Conservation (phyloP, 2,329 filamentous ascomycete species). For the Colletotrichum sp. region DNA sequence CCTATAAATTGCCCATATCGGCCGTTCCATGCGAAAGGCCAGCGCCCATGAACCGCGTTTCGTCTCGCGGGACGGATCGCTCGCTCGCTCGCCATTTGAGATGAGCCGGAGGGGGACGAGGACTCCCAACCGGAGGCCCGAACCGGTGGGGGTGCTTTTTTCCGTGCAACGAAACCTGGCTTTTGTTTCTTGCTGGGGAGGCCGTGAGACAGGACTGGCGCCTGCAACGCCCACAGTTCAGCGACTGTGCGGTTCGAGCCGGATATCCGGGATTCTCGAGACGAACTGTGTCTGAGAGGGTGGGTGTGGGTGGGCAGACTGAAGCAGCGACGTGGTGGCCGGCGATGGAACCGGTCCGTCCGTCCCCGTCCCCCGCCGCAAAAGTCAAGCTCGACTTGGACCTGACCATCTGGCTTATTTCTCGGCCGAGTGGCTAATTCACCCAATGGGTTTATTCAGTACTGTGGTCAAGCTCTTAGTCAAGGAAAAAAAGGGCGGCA, state of each 20-base stretch:
- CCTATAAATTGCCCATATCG: not conserved
- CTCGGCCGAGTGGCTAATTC: not conserved
- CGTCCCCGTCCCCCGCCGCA: not conserved
- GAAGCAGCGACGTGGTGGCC: not conserved
- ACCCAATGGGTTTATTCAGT: not conserved
- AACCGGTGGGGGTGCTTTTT: not conserved
- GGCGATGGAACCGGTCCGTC: not conserved
- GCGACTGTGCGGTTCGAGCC: not conserved
- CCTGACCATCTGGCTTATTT: not conserved
- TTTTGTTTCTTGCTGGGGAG: not conserved
- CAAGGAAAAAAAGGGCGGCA: not conserved
- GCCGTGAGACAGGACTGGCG: not conserved
- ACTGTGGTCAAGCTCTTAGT: not conserved
- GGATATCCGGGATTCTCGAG: not conserved
- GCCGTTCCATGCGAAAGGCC: not conserved
- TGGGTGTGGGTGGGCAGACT: not conserved
- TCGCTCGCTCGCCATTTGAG: not conserved
- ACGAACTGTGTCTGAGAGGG: not conserved
- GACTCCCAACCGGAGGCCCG: not conserved
- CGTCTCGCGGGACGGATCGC: not conserved
- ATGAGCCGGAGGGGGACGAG: not conserved
- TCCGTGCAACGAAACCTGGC: not conserved
- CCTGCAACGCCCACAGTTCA: fast-evolving
- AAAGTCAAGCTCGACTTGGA: not conserved
- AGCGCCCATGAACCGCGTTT: not conserved